Base-by-base conservation (phyloP, 768 basidiomycete genomes). In the Termitomyces sp. region DNA sequence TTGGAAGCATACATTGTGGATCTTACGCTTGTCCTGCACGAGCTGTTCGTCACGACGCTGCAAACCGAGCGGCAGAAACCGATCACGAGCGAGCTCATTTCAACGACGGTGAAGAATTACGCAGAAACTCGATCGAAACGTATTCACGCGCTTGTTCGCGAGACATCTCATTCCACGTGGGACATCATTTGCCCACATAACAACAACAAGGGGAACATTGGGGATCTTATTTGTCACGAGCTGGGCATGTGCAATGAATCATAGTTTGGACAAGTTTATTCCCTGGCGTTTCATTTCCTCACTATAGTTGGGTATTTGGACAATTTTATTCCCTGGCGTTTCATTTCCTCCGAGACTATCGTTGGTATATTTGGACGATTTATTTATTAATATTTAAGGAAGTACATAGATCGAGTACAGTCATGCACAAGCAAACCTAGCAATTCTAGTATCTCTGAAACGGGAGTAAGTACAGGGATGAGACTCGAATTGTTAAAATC, bases 1-100 rank as follows among this genome's bases (percentile, higher is more conserved):
- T 23, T 66, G 52, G 63, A 61, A 20, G 58, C 65, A 1, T 68
- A 68, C 57, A 63, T 68, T 28, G 51, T 68, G 3, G 59, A 68
- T 51, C 65, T 68, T 18, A 53, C 61, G 49, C 52, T 63, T 13
- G 40, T 68, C 2, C 28, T 66, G 18, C 57, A 64, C 55, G 47
- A 40, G 7, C 43, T 68, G 48, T 66, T 68, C 50, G 9, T 40
- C 3, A 14, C 14, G 8, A 36, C 44, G 2, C 32, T 58, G 50
- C 13, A 12, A 20, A 50, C 7, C 2, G 49, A 33, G 20, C 40
- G 33, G 18, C 49, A 48, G 14, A 33, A 44, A 44, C 36, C 57
- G 16, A 33, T 58, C 5, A 36, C 20, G 16, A 14, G 18, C 4
- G 50, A 51, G 44, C 20, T 32, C 5, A 8, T 58, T 10, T 28